Conservation (phyloP, 106 monocot species). For the Acanthochlamys bracteata region DNA sequence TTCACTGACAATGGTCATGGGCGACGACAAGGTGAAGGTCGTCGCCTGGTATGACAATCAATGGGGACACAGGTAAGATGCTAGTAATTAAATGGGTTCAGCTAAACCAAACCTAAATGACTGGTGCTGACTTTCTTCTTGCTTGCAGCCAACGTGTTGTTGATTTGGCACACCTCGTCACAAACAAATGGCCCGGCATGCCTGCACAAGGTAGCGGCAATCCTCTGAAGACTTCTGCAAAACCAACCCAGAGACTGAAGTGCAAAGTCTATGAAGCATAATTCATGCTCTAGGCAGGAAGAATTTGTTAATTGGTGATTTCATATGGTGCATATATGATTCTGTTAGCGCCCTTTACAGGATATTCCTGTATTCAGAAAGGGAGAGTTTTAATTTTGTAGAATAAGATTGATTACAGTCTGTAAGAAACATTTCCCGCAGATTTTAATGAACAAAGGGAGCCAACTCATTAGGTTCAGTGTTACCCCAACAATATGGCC, state of each 20-base stretch:
- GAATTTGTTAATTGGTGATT: too few relatives aligned
- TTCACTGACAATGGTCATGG: conserved; percentile 99
- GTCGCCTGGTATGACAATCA: conserved; percentile 99
- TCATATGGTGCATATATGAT: too few relatives aligned
- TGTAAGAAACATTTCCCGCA: too few relatives aligned
- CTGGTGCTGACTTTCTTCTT: background rate
- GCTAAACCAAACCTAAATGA: background rate
- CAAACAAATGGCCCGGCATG: conserved; percentile 72
- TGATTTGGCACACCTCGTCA: conserved; percentile 86
- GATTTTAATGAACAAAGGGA: too few relatives aligned
- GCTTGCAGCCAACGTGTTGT: conserved; percentile 83
- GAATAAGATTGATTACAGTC: too few relatives aligned
- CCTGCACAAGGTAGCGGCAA: conserved; percentile 38
- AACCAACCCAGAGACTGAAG: conserved; percentile 61
- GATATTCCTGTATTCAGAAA: too few relatives aligned
- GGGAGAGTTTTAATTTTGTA: too few relatives aligned
- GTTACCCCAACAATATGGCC: too few relatives aligned
- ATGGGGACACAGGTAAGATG: conserved; percentile 94
- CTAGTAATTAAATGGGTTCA: background rate
- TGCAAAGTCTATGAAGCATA: conserved; percentile 95
- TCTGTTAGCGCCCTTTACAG: too few relatives aligned
- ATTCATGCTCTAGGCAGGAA: conserved; percentile 8
- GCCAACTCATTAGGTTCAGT: too few relatives aligned
- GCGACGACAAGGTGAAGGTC: conserved; percentile 98
- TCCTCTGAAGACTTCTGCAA: conserved; percentile 94